Conservation (phyloP, 352 stramenopile species). For the Globisporangium sylvaticum region DNA sequence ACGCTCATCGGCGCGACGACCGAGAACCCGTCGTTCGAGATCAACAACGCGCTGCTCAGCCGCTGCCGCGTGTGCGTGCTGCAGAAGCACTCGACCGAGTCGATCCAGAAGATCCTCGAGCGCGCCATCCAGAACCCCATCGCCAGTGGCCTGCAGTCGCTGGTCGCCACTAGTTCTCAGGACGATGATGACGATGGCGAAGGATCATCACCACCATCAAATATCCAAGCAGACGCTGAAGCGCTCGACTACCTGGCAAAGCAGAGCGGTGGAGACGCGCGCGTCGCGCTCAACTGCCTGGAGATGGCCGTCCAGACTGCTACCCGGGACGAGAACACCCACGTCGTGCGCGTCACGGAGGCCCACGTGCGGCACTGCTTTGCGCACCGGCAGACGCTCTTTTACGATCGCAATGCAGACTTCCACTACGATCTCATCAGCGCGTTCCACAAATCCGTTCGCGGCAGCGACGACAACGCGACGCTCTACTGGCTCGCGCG, state of each 20-base stretch:
- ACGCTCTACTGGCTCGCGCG: slow-evolving; percentile 82
- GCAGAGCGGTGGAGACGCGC: slow-evolving; percentile 75
- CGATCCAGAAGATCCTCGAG: slow-evolving; percentile 59
- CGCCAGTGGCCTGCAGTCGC: slow-evolving; percentile 25
- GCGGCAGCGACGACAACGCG: slow-evolving; percentile 77
- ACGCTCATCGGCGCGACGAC: slow-evolving; percentile 88
- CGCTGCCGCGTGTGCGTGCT: slow-evolving; percentile 78
- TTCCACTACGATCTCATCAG: slow-evolving; percentile 87
- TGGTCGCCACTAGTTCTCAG: not conserved
- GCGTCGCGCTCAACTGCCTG: slow-evolving; percentile 77
- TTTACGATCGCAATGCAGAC: slow-evolving; percentile 84
- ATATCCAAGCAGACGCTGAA: slow-evolving; percentile 46
- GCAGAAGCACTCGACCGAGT: slow-evolving; percentile 59
- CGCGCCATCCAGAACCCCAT: slow-evolving; percentile 45
- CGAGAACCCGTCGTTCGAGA: slow-evolving; percentile 87
- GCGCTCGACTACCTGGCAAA: slow-evolving; percentile 65
- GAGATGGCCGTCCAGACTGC: slow-evolving; percentile 73
- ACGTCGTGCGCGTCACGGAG: slow-evolving; percentile 37
- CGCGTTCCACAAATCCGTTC: slow-evolving; percentile 82
- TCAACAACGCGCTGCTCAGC: slow-evolving; percentile 83
- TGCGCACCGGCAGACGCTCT: slow-evolving; percentile 62
- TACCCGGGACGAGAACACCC: slow-evolving; percentile 17
- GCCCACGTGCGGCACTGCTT: slow-evolving; percentile 73
- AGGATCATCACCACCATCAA: slow-evolving; percentile 1
- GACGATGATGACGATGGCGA: slow-evolving; percentile 4